phyloP scores from a whole-genome alignment of 768 basidiomycete species.

The Goffeauzyma gilvescens region DNA sequence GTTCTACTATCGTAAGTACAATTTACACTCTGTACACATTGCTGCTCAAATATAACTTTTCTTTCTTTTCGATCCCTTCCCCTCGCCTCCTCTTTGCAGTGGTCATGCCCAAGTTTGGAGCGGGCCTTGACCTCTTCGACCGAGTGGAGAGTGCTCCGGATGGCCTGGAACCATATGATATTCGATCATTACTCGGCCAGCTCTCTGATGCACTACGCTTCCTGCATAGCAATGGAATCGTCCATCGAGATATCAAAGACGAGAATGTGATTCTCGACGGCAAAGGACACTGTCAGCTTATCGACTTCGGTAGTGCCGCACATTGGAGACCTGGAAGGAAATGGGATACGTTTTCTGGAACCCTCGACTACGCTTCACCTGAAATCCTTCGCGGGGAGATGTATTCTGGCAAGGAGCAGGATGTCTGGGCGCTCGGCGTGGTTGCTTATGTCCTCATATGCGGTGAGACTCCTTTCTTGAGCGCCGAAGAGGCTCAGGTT shows the following conservation, averaged over 20 bases:
- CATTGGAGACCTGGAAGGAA: slow-evolving; percentile 35
- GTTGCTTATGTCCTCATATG: slow-evolving; percentile 80
- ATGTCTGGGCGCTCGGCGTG: slow-evolving; percentile 95
- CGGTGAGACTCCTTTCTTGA: slow-evolving; percentile 30
- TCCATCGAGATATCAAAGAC: slow-evolving; percentile 95
- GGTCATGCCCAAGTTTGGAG: slow-evolving; percentile 50
- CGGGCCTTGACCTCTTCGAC: slow-evolving; percentile 71
- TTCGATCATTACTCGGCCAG: slow-evolving; percentile 76
- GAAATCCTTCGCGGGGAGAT: slow-evolving; percentile 88
- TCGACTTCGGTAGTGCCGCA: slow-evolving; percentile 74
- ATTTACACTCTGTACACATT: not conserved
- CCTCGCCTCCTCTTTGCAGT: slow-evolving; percentile 28
- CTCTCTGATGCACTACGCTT: slow-evolving; percentile 78
- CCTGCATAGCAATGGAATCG: slow-evolving; percentile 78
- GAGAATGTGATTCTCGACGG: slow-evolving; percentile 52
- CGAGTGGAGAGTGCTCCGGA: slow-evolving; percentile 74
- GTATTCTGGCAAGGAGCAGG: slow-evolving; percentile 90
- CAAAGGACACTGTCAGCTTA: slow-evolving; percentile 66
- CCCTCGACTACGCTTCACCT: slow-evolving; percentile 73
- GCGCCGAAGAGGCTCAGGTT: slow-evolving; percentile 67
- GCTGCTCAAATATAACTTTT: no score
- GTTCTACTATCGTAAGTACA: slow-evolving; percentile 55
- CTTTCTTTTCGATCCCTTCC: not conserved
- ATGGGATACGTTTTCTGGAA: slow-evolving; percentile 37
- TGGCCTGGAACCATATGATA: slow-evolving; percentile 54